Conservation (phyloP, 2,329 filamentous ascomycete genomes). For the Neurospora sp. region DNA sequence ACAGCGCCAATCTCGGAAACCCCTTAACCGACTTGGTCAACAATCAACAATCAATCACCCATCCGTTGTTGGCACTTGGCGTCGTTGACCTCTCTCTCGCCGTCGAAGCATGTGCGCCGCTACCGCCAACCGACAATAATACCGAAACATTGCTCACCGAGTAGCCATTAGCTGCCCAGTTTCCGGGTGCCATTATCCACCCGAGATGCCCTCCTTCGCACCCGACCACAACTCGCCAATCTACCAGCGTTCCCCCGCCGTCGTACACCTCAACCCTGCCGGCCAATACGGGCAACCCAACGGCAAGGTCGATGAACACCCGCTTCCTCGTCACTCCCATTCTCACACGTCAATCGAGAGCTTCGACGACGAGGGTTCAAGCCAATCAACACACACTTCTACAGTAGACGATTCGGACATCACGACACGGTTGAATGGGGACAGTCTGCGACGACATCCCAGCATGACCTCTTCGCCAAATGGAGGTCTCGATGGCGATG, state of each 20-base stretch:
- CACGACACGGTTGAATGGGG: slow-evolving; percentile 33
- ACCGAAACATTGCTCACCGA: slow-evolving; percentile 8
- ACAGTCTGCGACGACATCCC: slow-evolving; percentile 28
- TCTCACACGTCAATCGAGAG: slow-evolving; percentile 39
- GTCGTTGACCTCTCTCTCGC: not conserved
- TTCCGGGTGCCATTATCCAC: slow-evolving; percentile 5
- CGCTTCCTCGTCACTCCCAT: slow-evolving; percentile 21
- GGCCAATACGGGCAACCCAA: slow-evolving; percentile 24
- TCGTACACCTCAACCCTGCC: slow-evolving; percentile 34
- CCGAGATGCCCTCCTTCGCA: slow-evolving; percentile 45
- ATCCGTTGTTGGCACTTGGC: not conserved
- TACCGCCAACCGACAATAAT: slow-evolving; percentile 4
- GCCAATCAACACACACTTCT: slow-evolving; percentile 42
- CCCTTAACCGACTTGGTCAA: not conserved
- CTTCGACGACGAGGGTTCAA: slow-evolving; percentile 42
- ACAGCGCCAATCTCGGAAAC: not conserved
- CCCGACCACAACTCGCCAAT: slow-evolving; percentile 34
- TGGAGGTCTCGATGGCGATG: slow-evolving; percentile 33
- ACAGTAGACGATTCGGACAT: slow-evolving; percentile 33
- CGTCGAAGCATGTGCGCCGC: slow-evolving; percentile 13
- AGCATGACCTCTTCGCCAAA: slow-evolving; percentile 52
- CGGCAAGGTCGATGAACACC: slow-evolving; percentile 24
- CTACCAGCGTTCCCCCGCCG: slow-evolving; percentile 31
- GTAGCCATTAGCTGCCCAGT: slow-evolving; percentile 6
- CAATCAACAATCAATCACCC: not conserved